Percentiles rank a stretch among this genome's conserved stretches.
phyloP scores from a whole-genome alignment of 2,329 filamentous ascomycete species.

The Xylaria sp. region DNA sequence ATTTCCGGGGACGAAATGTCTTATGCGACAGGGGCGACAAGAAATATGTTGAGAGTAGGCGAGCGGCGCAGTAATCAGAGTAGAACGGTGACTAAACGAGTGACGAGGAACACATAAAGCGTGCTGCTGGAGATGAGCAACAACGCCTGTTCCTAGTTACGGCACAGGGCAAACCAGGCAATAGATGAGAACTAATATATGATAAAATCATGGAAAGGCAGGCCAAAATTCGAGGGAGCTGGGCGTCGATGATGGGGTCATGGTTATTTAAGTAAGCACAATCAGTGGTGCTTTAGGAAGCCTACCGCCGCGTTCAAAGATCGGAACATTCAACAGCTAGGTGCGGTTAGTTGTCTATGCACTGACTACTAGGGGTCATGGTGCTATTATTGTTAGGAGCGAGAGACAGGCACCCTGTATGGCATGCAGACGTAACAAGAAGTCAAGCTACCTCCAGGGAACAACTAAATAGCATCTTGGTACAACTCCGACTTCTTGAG shows the following conservation, averaged over 20 bases:
- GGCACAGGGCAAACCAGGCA: neutral
- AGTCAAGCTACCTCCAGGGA: slow-evolving; percentile 13
- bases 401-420: neutral
- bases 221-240: neutral
- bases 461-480: neutral
- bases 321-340: neutral
- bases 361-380: neutral
- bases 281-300: neutral
- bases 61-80: slow-evolving; percentile 2
- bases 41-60: slow-evolving; percentile 8
- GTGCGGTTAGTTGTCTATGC: neutral
- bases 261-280: slow-evolving; percentile 4
- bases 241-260: neutral
- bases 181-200: neutral
- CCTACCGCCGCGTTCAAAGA: neutral
- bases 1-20: neutral
- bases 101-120: neutral
- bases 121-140: neutral
- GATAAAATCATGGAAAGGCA: neutral
- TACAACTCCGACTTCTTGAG: neutral
- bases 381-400: neutral
- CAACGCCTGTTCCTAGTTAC: neutral
- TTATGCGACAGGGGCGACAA: neutral
- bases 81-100: neutral
- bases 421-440: slow-evolving; percentile 1